Evolutionary conservation across 2,329 filamentous ascomycete species (phyloP).

Genomic region (Cladorrhinum sp.): DNA sequence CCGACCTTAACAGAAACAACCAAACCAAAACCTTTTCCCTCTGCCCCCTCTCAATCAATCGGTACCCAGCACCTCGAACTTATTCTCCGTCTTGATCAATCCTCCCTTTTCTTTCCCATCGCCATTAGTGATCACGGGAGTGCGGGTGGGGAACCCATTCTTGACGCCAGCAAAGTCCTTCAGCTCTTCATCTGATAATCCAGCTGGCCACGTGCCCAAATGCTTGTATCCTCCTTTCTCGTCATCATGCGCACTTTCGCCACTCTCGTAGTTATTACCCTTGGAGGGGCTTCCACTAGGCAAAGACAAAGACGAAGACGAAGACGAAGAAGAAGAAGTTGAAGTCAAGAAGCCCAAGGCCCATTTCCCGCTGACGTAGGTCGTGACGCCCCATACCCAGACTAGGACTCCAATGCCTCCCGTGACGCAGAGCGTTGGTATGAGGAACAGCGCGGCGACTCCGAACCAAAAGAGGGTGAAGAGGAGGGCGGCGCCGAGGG

Average conservation of each 20-base stretch:
- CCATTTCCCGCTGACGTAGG: slow-evolving; percentile 51
- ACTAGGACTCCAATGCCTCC: slow-evolving; percentile 59
- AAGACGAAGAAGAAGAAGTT: too few relatives aligned
- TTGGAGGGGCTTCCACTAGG: too few relatives aligned
- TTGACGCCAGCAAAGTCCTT: neutral
- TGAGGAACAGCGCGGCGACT: slow-evolving; percentile 62
- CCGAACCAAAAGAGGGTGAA: slow-evolving; percentile 68
- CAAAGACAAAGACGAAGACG: too few relatives aligned
- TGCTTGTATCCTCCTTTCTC: too few relatives aligned
- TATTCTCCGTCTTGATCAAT: neutral
- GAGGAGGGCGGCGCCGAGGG: slow-evolving; percentile 57
- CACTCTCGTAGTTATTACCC: too few relatives aligned
- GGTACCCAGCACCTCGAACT: neutral
- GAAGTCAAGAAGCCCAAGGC: slow-evolving; percentile 19
- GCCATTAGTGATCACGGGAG: neutral
- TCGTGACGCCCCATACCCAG: slow-evolving; percentile 65
- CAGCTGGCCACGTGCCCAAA: slow-evolving; percentile 34
- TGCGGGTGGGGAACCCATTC: neutral
- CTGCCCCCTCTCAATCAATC: too few relatives aligned
- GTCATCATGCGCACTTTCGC: too few relatives aligned
- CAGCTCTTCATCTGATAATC: too few relatives aligned
- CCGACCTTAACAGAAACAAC: too few relatives aligned
- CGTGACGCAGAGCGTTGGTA: slow-evolving; percentile 66
- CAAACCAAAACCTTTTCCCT: neutral
- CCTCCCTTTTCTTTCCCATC: neutral